Evolutionary conservation across 2,329 filamentous ascomycete genomes (phyloP), one percentile per base, ranked within the genome.

Genomic region (Fusarium nisikadoi): DNA sequence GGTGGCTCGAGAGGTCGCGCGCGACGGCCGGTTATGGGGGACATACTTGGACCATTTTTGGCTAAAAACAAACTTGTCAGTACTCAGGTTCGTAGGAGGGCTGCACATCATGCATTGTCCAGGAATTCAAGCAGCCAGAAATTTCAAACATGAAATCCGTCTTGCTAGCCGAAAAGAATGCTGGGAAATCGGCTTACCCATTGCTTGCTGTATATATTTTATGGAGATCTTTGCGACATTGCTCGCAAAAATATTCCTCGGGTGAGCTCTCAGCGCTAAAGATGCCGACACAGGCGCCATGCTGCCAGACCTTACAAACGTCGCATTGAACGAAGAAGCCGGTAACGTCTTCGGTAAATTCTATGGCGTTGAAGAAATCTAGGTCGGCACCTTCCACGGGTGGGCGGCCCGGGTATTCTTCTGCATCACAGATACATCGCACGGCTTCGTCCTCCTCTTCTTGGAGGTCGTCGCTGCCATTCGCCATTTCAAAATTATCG

Each of bases 301-400:
- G 96, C 81, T 99, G 96, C 96, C 95, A 99, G 71, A 98, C 96
- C 81, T 97, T 97, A 86, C 96, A 99, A 72, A 93, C 87, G 83
- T 98, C 96, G 88, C 96, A 99, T 85, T 98, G 95, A 74, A 99
- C 95, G 83, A 98, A 99, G 83, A 98, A 92, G 57, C 95, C 95
- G 47, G 95, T 96, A 74, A 95, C 88, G 73, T 98, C 95, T 78
- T 97, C 94, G 36, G 91, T 90, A 71, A 94, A 86, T 71, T 91
- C 84, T 84, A 90, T 83, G 81, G 86, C 81, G 81, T 87, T 83
- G 83, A 90, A 83, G 80, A 87, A 83, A 76, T 90, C 86, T 71
- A 86, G 81, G 77, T 90, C 86, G 78, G 86, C 86, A 65, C 88
- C 86, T 72, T 91, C 88, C 76, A 89, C 87, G 62, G 89, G 88